Evolutionary conservation across 176 grass and related monocot genomes (phyloP).

Genomic region (Hyparrhenia diplandra): DNA sequence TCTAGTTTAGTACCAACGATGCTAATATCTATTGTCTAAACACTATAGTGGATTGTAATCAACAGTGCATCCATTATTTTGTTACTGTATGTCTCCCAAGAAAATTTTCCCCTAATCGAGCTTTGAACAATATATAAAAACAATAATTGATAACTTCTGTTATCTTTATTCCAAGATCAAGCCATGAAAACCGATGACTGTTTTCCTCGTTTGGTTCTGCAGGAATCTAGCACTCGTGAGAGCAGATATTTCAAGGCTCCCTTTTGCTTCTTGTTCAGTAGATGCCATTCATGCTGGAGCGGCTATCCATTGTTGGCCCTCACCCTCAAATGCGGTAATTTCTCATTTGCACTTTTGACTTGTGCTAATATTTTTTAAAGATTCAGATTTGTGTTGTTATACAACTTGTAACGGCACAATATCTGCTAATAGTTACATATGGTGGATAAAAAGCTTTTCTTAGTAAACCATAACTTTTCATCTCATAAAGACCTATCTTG

Average conservation of each 20-base stretch:
- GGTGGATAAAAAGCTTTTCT: background rate
- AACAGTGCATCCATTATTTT: background rate
- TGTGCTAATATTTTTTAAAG: background rate
- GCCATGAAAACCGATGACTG: background rate
- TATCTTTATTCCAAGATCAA: constrained; percentile 3
- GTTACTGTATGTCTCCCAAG: background rate
- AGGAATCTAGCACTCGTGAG: constrained; percentile 92
- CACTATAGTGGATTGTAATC: background rate
- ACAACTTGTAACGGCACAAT: background rate
- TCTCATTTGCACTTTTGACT: background rate
- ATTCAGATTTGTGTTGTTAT: background rate
- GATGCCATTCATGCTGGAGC: constrained; percentile 93
- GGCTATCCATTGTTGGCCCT: constrained; percentile 96
- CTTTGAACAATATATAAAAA: background rate
- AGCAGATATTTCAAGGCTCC: constrained; percentile 93
- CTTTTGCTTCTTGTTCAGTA: constrained; percentile 81
- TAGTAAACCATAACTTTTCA: background rate
- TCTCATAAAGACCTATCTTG: background rate
- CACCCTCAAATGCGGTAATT: constrained; percentile 83
- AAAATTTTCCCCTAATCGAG: background rate
- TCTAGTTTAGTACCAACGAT: background rate
- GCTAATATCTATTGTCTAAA: background rate
- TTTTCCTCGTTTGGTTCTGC: background rate
- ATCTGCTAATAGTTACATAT: background rate
- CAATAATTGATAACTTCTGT: background rate